Percentiles rank a stretch among this genome's conserved stretches.
These are phyloP conservation scores for Ophiosphaerella korrae DNA, from an alignment of 2,329 filamentous ascomycete species.

Conservation along the genomic window DNA sequence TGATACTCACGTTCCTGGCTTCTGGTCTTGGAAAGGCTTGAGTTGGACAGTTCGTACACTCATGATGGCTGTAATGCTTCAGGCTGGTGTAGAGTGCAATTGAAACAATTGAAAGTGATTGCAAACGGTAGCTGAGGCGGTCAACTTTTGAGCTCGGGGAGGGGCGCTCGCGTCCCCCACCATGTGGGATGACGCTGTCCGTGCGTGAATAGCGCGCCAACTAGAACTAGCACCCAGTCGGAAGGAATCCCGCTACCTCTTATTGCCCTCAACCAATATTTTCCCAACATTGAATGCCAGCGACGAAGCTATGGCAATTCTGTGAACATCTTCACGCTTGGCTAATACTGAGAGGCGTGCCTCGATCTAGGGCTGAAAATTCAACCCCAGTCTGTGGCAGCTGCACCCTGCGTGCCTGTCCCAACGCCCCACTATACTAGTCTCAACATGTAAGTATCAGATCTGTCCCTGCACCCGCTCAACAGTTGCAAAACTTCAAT, in stretches of 20 bases:
- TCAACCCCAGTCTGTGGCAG: background rate
- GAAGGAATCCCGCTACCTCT: constrained; percentile 12
- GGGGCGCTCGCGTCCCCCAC: constrained; percentile 32
- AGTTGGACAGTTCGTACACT: constrained; percentile 78
- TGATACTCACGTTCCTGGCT: constrained; percentile 91
- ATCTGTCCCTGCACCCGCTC: no score
- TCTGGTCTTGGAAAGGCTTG: constrained; percentile 91
- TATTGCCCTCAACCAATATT: constrained; percentile 7
- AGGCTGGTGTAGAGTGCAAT: constrained; percentile 24
- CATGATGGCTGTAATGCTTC: constrained; percentile 54
- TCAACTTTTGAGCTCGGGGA: constrained; percentile 38
- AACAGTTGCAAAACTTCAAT: no score
- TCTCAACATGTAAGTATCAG: background rate
- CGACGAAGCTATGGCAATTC: background rate
- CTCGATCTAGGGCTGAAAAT: background rate
- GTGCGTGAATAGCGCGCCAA: constrained; percentile 14
- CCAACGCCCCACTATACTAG: background rate
- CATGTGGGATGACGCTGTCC: constrained; percentile 35
- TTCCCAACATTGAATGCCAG: constrained; percentile 1
- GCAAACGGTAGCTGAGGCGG: constrained; percentile 14
- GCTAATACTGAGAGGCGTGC: background rate
- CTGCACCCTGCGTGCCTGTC: constrained; percentile 1
- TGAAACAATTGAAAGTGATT: constrained; percentile 24
- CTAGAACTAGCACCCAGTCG: constrained; percentile 27
- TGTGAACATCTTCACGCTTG: background rate